Evolutionary conservation across 1,284 basidiomycete species (phyloP), one percentile per base, ranked within the genome.

Genomic region (Phaffia rhodozyma): DNA sequence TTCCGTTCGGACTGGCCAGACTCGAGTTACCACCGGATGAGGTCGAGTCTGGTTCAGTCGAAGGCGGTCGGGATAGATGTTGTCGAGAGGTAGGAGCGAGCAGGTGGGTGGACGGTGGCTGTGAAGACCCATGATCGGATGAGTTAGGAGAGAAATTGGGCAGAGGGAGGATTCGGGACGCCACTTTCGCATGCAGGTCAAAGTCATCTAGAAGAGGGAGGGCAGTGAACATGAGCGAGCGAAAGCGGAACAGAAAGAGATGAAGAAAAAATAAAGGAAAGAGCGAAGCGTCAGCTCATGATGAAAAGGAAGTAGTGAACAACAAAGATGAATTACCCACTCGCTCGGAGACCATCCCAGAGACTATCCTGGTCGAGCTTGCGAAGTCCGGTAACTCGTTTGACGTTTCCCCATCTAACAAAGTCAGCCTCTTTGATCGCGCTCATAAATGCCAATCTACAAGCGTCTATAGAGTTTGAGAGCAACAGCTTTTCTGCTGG

Each of bases 371-470:
- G 87, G 72, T 96, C 92, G 34, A 82, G 83, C 73, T 91, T 88
- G 62, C 91, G 78, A 54, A 97, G 79, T 21, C 87, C 84, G 0
- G 91, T 94, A 77, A 96, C 91, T 38, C 90, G 82, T 73, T 90
- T 89, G 23, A 89, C 92, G 76, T 86, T 94, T 1, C 93, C 89
- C 90, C 91, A 96, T 60, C 92, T 80, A 61, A 94, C 84, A 72
- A 93, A 94, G 73, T 97, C 92, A 0, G 90, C 91, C 75, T 97
- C 92, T 72, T 96, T 96, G 56, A 94, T 76, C 73, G 93, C 88
- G 7, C 88, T 89, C 85, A 96, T 91, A 73, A 91, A 97, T 2
- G 87, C 85, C 66, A 87, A 85, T 71, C 91, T 90, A 78, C 89
- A 91, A 20, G 87, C 80, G 63, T 94, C 91, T 20, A 86, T 76